phyloP scores from a whole-genome alignment of 441 rosid genomes.

The Pelargonium cotyledonis region DNA sequence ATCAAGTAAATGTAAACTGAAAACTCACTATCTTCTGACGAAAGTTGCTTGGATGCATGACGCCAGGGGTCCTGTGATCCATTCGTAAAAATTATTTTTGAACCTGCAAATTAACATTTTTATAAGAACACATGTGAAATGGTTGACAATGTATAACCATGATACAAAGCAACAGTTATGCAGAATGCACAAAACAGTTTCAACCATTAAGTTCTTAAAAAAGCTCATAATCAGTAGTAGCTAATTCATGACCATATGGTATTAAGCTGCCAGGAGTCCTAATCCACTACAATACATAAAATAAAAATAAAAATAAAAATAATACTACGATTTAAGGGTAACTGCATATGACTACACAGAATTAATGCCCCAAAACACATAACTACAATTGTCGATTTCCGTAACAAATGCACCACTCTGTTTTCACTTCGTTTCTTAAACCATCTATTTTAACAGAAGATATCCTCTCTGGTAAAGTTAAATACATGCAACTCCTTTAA shows the following conservation, averaged over 20 bases:
- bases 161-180: neutral
- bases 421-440: too few species aligned
- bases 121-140: neutral
- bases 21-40: slow-evolving; percentile 74
- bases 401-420: too few species aligned
- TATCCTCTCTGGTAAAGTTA: too few species aligned
- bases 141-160: neutral
- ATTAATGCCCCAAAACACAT: too few species aligned
- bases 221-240: neutral
- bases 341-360: too few species aligned
- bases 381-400: too few species aligned
- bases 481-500: too few species aligned
- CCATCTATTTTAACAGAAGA: too few species aligned
- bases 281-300: neutral
- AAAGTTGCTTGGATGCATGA: slow-evolving; percentile 78
- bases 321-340: too few species aligned
- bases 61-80: slow-evolving; percentile 99
- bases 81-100: slow-evolving; percentile 77
- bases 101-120: slow-evolving; percentile 42
- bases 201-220: neutral
- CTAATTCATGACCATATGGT: neutral
- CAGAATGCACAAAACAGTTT: neutral
- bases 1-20: neutral
- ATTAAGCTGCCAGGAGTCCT: neutral
- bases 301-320: too few species aligned